A percentile compares a stretch with the other conserved stretches of the same genome.
phyloP scores from a whole-genome alignment of 805 yeast species.

The Clavispora carvajalis region DNA sequence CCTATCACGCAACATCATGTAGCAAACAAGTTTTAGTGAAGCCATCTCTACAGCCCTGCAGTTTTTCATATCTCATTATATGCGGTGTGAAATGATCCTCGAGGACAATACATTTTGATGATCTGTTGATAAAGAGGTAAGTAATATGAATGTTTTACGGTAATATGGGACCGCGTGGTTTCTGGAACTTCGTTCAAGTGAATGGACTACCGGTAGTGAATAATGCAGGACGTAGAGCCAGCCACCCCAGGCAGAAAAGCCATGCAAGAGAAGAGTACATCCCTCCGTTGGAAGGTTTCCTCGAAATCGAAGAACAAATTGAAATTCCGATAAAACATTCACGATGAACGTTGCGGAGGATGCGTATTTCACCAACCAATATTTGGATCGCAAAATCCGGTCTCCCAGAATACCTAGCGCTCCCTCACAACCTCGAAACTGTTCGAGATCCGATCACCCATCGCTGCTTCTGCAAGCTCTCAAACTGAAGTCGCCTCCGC shows the following conservation, averaged over 20 bases:
- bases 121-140: no score
- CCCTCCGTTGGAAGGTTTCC: background rate
- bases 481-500: background rate
- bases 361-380: slow-evolving; percentile 36
- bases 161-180: background rate
- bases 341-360: slow-evolving; percentile 37
- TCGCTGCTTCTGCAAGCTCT: background rate
- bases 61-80: no score
- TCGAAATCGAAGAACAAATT: no score
- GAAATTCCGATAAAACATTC: no score
- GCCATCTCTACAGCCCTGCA: no score
- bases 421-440: background rate
- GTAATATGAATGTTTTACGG: no score
- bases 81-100: no score
- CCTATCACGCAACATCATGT: no score
- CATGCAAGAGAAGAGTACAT: background rate
- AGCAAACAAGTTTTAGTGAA: no score
- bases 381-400: slow-evolving; percentile 7
- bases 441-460: background rate
- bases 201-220: no score
- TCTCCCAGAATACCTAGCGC: background rate
- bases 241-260: slow-evolving; percentile 1
- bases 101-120: no score
- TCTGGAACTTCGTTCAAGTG: background rate
- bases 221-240: slow-evolving; percentile 2